A percentile compares a stretch with the other conserved stretches of the same genome.
These are phyloP conservation scores for Coemansia sp. DNA, from an alignment of 192 early-diverging fungal species.

Conservation along the genomic window DNA sequence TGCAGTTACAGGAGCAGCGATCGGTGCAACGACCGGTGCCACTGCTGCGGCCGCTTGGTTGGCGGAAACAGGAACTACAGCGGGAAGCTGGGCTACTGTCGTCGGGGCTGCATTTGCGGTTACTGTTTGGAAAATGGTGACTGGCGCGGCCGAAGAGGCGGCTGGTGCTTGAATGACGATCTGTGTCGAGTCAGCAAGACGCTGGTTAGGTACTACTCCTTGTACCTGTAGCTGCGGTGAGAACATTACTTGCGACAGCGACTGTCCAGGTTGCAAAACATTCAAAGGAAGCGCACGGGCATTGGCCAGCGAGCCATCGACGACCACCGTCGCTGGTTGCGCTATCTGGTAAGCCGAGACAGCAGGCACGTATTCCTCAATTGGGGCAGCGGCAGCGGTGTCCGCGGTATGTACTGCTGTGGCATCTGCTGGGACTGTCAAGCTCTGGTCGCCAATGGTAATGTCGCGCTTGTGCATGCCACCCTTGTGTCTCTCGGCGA, in stretches of 20 bases:
- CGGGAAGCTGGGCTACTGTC: neutral
- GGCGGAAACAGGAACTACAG: neutral
- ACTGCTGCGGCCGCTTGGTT: constrained; percentile 1
- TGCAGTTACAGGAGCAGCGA: constrained; percentile 3
- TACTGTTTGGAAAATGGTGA: constrained; percentile 24
- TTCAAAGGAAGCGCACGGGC: constrained; percentile 6
- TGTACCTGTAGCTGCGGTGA: constrained; percentile 12
- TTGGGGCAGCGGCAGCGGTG: neutral
- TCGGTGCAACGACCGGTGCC: neutral
- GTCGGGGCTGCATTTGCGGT: constrained; percentile 7
- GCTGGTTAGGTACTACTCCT: constrained; percentile 16
- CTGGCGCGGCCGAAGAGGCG: constrained; percentile 15
- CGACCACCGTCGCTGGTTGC: constrained; percentile 20
- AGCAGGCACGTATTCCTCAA: constrained; percentile 12
- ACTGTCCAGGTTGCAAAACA: neutral
- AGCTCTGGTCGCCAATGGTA: constrained; percentile 22
- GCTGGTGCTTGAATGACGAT: constrained; percentile 29
- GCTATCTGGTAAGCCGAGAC: constrained; percentile 10
- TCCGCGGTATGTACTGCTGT: constrained; percentile 14
- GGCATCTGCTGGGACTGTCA: constrained; percentile 21
- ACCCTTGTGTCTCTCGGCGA: neutral
- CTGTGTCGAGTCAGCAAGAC: constrained; percentile 30
- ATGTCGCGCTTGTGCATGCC: constrained; percentile 22
- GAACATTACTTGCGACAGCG: neutral
- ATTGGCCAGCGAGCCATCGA: constrained; percentile 15